phyloP scores from a whole-genome alignment of 1,139 yeast genomes.

The Hyphopichia pseudoburtonii region DNA sequence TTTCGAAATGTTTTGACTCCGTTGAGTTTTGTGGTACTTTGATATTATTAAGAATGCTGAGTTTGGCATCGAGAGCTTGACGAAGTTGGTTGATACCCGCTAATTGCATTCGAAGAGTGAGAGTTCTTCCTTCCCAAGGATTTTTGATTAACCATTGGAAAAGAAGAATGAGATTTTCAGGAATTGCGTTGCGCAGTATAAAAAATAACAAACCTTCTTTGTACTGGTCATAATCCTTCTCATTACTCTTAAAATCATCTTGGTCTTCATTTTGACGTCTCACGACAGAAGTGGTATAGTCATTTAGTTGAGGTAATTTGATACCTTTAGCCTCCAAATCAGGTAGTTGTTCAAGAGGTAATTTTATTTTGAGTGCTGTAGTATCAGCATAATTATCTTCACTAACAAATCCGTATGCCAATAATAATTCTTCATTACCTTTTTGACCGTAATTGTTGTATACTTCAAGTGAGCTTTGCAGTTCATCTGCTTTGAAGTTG shows the following conservation, averaged over 20 bases:
- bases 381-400: constrained; percentile 62
- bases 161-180: constrained; percentile 46
- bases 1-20: constrained; percentile 13
- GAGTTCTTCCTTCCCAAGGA: constrained; percentile 38
- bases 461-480: constrained; percentile 44
- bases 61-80: constrained; percentile 49
- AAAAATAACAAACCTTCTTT: constrained; percentile 47
- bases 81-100: constrained; percentile 61
- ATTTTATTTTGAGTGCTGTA: constrained; percentile 55
- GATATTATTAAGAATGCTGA: constrained; percentile 27
- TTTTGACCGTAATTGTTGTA: constrained; percentile 81
- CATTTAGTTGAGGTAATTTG: constrained; percentile 44
- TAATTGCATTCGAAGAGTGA: constrained; percentile 52
- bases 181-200: constrained; percentile 38
- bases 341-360: constrained; percentile 36
- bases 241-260: constrained; percentile 9
- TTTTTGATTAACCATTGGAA: constrained; percentile 53
- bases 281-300: constrained; percentile 46
- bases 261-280: no score
- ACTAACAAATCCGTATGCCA: constrained; percentile 70
- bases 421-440: constrained; percentile 72
- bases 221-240: constrained; percentile 14
- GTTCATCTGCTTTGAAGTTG: constrained; percentile 38
- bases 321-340: constrained; percentile 40
- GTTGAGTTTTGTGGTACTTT: constrained; percentile 9